Evolutionary conservation across 192 early-diverging fungal genomes (phyloP).

Genomic region (Diversispora epigaea): DNA sequence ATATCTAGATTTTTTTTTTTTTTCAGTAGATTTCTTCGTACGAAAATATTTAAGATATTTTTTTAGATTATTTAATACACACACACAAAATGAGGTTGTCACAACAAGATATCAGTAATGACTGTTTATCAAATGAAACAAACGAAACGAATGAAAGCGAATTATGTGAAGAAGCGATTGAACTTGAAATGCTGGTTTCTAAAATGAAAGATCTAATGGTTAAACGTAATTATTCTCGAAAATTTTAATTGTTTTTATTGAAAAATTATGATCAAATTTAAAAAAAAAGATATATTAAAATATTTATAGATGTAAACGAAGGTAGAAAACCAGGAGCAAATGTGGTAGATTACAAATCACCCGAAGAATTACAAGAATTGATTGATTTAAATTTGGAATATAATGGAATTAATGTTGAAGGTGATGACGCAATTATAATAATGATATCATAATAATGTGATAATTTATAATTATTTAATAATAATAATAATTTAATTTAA

Average conservation of each 20-base stretch:
- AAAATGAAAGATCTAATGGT: conserved; percentile 50
- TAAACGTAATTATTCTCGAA: conserved; percentile 36
- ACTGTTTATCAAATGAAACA: too few relatives aligned
- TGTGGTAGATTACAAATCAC: conserved; percentile 46
- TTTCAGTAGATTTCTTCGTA: too few relatives aligned
- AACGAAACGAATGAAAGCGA: neutral
- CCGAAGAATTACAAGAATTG: conserved; percentile 44
- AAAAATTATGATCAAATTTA: neutral
- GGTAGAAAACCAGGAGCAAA: conserved; percentile 38
- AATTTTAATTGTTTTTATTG: conserved; percentile 1
- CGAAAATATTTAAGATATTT: too few relatives aligned
- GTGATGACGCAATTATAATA: too few relatives aligned
- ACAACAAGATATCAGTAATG: too few relatives aligned
- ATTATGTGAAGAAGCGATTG: conserved; percentile 41
- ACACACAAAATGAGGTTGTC: too few relatives aligned
- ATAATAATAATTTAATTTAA: neutral
- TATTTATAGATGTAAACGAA: conserved; percentile 45
- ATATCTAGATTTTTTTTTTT: too few relatives aligned
- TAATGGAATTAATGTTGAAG: conserved; percentile 44
- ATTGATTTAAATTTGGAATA: conserved; percentile 53
- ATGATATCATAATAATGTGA: too few relatives aligned
- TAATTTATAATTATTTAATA: conserved; percentile 33
- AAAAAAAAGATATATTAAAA: neutral
- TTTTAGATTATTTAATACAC: too few relatives aligned
- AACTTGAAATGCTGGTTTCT: conserved; percentile 44